Evolutionary conservation across 1,284 basidiomycete species (phyloP), one percentile per base, ranked within the genome.

Genomic region (Puccinia polysora): DNA sequence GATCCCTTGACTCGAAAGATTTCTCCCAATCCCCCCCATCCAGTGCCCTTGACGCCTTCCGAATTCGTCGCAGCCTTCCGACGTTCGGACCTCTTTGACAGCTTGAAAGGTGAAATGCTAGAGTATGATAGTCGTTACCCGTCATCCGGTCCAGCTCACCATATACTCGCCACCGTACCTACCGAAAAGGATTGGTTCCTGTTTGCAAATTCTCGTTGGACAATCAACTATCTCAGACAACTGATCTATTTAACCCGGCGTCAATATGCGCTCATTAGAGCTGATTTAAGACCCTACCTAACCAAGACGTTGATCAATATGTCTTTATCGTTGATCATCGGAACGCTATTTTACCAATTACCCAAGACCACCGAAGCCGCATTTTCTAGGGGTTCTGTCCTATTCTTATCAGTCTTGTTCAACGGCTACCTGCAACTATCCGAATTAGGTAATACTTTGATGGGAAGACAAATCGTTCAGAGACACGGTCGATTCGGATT

Each of bases 291-390:
- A 45, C 73, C 75, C 20, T 75, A 77, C 55, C 72, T 73, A 7
- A 76, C 77, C 43, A 77, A 78, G 52, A 78, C 77, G 1, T 69
- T 59, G n/a, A 73, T 78, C 55, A 77, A 77, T 60, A 64, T 78
- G 38, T 36, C 75, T 23, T 70, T 78, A 28, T 77, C 76, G 2
- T 47, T 78, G 18, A 73, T 75, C 14, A 75, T 76, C 59, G 76
- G 76, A 8, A 74, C 77, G 5, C 67, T 78, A 45, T 78, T 78
- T 60, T 76, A 74, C 72, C 70, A 73, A 36, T 64, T 78, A 5
- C 75, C 77, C 0, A 34, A 69, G 1, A 75, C 75, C 10, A 75
- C 74, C 28, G 75, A 75, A 25, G 58, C 65, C 4, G 65, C 65
- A 4, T 78, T 78, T 50, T 75, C 77, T 2, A 74, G 77, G 14